Percentiles rank a stretch among this genome's conserved stretches.
phyloP scores from a whole-genome alignment of 2,329 filamentous ascomycete genomes.

The Arthrobotrys sphaeroides region DNA sequence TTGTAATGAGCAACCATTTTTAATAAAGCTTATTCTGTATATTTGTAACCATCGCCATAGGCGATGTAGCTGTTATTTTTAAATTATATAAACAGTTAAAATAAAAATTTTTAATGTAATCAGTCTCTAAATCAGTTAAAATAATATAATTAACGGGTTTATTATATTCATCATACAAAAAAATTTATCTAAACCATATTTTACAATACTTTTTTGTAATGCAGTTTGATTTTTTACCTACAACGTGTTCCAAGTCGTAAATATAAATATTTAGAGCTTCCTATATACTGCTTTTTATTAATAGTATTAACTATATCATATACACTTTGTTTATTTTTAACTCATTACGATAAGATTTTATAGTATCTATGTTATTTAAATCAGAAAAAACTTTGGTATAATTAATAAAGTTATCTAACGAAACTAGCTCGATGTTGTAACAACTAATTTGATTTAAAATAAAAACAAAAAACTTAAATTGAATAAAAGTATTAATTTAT shows the following conservation, averaged over 20 bases:
- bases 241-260: background rate
- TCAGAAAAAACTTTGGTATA: slow-evolving; percentile 11
- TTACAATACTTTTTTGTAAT: slow-evolving; percentile 7
- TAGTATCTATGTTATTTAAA: slow-evolving; percentile 23
- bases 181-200: background rate
- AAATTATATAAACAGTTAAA: slow-evolving; percentile 19
- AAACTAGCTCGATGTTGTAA: slow-evolving; percentile 11
- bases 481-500: slow-evolving; percentile 14
- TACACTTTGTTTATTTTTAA: slow-evolving; percentile 20
- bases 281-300: slow-evolving; percentile 9
- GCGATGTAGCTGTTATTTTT: background rate
- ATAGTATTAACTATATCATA: slow-evolving; percentile 19
- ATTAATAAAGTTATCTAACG: slow-evolving; percentile 13
- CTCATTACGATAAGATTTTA: slow-evolving; percentile 16
- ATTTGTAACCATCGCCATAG: background rate
- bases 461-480: slow-evolving; percentile 11
- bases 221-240: background rate
- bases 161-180: background rate
- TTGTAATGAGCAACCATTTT: slow-evolving; percentile 15
- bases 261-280: slow-evolving; percentile 5
- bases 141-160: slow-evolving; percentile 11
- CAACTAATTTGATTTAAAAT: slow-evolving; percentile 4
- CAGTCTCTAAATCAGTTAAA: slow-evolving; percentile 13
- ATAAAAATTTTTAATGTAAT: slow-evolving; percentile 23
- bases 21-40: slow-evolving; percentile 11